Percentiles rank a stretch among this genome's conserved stretches.
These are phyloP conservation scores for Sporothrix brunneoviolacea DNA, from an alignment of 2,329 filamentous ascomycete genomes.

Conservation along the genomic window DNA sequence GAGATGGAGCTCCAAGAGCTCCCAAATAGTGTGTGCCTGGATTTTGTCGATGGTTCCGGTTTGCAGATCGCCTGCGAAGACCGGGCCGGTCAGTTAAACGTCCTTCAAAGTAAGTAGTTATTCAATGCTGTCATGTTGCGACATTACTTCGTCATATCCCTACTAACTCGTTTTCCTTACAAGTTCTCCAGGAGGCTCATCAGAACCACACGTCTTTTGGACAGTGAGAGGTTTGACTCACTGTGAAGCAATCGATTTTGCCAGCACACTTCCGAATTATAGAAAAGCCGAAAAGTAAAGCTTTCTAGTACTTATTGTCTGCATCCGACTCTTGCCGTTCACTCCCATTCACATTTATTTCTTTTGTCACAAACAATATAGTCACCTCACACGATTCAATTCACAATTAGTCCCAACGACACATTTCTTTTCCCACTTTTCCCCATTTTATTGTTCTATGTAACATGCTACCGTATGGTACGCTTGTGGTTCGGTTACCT, in stretches of 20 bases:
- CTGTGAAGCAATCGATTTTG: too few relatives aligned
- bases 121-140: neutral
- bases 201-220: slow-evolving; percentile 28
- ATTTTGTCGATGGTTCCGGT: slow-evolving; percentile 54
- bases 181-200: slow-evolving; percentile 39
- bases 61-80: slow-evolving; percentile 60
- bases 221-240: too few relatives aligned
- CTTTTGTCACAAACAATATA: neutral
- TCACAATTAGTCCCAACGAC: neutral
- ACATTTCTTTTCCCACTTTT: neutral
- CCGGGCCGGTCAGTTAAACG: slow-evolving; percentile 48
- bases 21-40: slow-evolving; percentile 69
- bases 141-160: too few relatives aligned
- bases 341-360: too few relatives aligned
- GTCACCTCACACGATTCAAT: neutral
- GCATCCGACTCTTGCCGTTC: too few relatives aligned
- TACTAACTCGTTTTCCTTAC: neutral
- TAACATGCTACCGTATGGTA: neutral
- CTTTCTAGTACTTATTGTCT: too few relatives aligned
- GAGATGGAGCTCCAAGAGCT: slow-evolving; percentile 91
- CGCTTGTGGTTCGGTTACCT: too few relatives aligned
- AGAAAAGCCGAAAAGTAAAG: too few relatives aligned
- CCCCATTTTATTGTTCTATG: neutral
- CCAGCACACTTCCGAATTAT: too few relatives aligned
- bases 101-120: slow-evolving; percentile 45